Base-by-base conservation (phyloP, 805 yeast species). In the Candida stauntonica region DNA sequence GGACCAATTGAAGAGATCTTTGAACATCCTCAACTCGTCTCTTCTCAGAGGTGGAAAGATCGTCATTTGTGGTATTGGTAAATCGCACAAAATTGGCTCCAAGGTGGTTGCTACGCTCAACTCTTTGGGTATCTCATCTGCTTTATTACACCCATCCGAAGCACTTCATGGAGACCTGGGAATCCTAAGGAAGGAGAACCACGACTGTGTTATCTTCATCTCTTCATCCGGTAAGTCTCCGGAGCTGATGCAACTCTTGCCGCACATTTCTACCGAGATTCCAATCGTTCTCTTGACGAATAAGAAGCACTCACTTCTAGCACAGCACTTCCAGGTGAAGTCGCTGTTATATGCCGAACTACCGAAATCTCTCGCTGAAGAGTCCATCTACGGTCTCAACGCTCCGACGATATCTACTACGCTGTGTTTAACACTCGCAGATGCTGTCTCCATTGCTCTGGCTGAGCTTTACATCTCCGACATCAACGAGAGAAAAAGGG, bases 131-230 rank as follows among this genome's bases (percentile, higher is more conserved):
- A 71, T 87, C 36, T 79, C 76, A 36, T 69, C 95, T 0, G 73
- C 77, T 0, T 50, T 73, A 1, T 62, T 87, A 38, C 96, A 87
- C 55, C 95, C 96, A 0, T 65, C 85, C 4, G 96, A 87, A 44
- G 96, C 96, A 0, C 64, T 88, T 15, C 96, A 87, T 57, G 96
- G 96, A 5, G 96, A 87, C 58, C 68, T 87, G 50, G 96, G 96
- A 2, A 61, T 80, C 27, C 62, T 88, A 7, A 61, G 74, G 35
- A 75, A 72, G 18, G 70, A 70, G 14, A 63, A 70, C 17, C 70
- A 71, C 41, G 86, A 82, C 46, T 64, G 75, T 23, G 44, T 87
- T 36, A 58, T 88, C 3, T 64, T 86, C 51, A 75, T 87, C 26
- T 77, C 89, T 0, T 83, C 89, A 2, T 79, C 91, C 21, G 96